Evolutionary conservation across 495 filamentous ascomycete genomes (phyloP).

Genomic region (Letharia lupina): DNA sequence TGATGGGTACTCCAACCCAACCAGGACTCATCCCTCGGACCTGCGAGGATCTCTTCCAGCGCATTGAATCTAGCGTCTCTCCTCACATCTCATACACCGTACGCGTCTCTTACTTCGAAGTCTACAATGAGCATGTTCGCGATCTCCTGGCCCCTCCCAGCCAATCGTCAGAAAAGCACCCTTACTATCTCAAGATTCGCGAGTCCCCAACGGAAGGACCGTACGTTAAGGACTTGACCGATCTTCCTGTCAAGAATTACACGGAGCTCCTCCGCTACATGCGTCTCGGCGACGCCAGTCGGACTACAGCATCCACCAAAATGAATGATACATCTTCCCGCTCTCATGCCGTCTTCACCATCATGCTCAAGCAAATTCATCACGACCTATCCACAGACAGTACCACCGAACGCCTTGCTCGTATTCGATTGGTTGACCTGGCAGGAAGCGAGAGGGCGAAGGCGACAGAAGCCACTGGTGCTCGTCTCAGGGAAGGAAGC

Average conservation of each 20-base stretch:
- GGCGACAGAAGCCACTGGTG: slow-evolving; percentile 87
- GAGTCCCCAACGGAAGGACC: slow-evolving; percentile 92
- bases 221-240: slow-evolving; percentile 95
- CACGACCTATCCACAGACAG: slow-evolving; percentile 91
- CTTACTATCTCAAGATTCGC: slow-evolving; percentile 93
- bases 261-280: slow-evolving; percentile 81
- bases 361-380: slow-evolving; percentile 93
- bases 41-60: slow-evolving; percentile 90
- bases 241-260: slow-evolving; percentile 76
- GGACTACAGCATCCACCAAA: slow-evolving; percentile 92
- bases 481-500: slow-evolving; percentile 81
- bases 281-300: slow-evolving; percentile 77
- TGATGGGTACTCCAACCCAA: slow-evolving; percentile 90
- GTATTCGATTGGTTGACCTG: slow-evolving; percentile 92
- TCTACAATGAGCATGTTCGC: slow-evolving; percentile 98
- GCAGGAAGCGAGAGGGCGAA: slow-evolving; percentile 94
- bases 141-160: slow-evolving; percentile 78
- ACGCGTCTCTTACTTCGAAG: slow-evolving; percentile 95
- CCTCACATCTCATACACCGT: slow-evolving; percentile 93
- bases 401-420: slow-evolving; percentile 85
- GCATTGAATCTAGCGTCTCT: slow-evolving; percentile 75
- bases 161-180: slow-evolving; percentile 46
- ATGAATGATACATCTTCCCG: slow-evolving; percentile 98
- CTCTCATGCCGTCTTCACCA: slow-evolving; percentile 95
- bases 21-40: slow-evolving; percentile 95